Evolutionary conservation across 495 filamentous ascomycete genomes (phyloP).

Genomic region (Cercophora samala): DNA sequence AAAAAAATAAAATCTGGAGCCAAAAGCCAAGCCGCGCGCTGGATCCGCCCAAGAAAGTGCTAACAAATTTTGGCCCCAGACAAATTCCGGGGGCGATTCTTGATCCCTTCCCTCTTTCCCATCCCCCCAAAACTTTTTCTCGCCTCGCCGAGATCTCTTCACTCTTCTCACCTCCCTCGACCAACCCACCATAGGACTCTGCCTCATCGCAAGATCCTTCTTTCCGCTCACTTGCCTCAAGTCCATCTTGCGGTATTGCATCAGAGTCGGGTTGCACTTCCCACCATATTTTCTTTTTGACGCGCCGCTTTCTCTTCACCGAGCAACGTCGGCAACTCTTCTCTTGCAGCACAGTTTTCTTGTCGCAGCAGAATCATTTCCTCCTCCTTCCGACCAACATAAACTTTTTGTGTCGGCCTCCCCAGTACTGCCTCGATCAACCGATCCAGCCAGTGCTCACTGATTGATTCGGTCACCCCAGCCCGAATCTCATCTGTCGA

Average conservation of each 20-base stretch:
- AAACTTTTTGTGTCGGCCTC: background rate
- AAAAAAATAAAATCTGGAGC: constrained; percentile 18
- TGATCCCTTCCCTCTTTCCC: constrained; percentile 9
- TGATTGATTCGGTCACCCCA: background rate
- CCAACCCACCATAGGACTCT: constrained; percentile 1
- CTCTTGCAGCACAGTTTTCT: background rate
- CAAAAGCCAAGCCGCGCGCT: background rate
- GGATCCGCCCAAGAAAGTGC: constrained; percentile 8
- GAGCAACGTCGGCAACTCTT: background rate
- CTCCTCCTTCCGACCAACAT: background rate
- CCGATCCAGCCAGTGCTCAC: background rate
- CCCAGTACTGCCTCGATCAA: background rate
- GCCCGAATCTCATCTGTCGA: background rate
- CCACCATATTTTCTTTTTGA: background rate
- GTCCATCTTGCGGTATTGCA: constrained; percentile 6
- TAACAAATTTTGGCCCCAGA: constrained; percentile 6
- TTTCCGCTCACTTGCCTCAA: constrained; percentile 9
- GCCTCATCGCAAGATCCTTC: constrained; percentile 17
- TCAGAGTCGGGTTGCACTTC: constrained; percentile 1
- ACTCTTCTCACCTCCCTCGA: constrained; percentile 3
- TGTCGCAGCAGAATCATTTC: background rate
- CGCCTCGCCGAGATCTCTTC: constrained; percentile 16
- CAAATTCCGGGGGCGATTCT: constrained; percentile 16
- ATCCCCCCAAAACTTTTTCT: constrained; percentile 19
- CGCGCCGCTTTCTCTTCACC: constrained; percentile 1